Evolutionary conservation across 2,329 filamentous ascomycete species (phyloP).

Genomic region (Aspergillus versicolor): DNA sequence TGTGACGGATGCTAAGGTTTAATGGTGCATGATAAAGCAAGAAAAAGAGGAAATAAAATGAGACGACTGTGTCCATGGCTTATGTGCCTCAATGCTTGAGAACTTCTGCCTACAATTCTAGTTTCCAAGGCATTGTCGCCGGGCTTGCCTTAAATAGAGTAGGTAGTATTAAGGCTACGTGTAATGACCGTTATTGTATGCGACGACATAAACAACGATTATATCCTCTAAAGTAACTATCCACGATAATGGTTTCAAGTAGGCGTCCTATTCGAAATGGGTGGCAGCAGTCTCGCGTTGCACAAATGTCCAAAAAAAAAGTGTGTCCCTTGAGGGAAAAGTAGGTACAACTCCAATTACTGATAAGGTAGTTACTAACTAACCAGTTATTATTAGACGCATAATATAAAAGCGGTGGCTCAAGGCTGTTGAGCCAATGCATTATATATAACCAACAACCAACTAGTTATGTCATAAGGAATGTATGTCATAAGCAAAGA

Average conservation of each 20-base stretch:
- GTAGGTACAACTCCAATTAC: too few relatives aligned
- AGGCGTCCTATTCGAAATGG: too few relatives aligned
- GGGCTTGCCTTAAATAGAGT: background rate
- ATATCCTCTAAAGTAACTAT: background rate
- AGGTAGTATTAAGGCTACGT: background rate
- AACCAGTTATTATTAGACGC: too few relatives aligned
- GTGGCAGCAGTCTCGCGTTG: too few relatives aligned
- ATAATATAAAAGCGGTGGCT: too few relatives aligned
- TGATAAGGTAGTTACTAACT: too few relatives aligned
- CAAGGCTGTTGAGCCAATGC: too few relatives aligned
- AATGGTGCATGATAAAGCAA: conserved; percentile 12
- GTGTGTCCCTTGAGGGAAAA: too few relatives aligned
- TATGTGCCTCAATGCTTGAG: background rate
- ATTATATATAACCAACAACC: too few relatives aligned
- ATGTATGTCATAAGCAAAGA: too few relatives aligned
- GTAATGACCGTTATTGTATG: background rate
- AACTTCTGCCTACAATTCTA: background rate
- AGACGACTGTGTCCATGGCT: background rate
- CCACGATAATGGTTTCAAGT: background rate
- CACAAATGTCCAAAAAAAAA: too few relatives aligned
- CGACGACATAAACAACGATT: background rate
- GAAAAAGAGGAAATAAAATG: conserved; percentile 4
- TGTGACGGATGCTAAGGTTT: conserved; percentile 3
- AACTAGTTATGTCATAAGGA: too few relatives aligned
- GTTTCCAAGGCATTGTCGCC: background rate